Base-by-base conservation (phyloP, 2,329 filamentous ascomycete species). In the Cryphonectria carpinicola region DNA sequence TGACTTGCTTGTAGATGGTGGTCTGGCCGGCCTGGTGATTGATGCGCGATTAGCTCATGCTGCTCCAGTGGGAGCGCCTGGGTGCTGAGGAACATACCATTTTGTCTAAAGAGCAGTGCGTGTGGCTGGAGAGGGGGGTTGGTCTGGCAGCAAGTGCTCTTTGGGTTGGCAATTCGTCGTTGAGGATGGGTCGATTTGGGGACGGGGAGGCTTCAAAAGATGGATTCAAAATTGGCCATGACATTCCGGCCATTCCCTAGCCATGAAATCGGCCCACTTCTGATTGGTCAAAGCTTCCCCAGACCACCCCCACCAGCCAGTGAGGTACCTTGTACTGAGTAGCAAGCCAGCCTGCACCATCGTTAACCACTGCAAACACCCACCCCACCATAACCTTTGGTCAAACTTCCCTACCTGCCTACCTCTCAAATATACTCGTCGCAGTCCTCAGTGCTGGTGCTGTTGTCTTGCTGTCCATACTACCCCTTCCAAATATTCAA, bases 11-110 rank as follows among this genome's bases (percentile, higher is more conserved):
- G 74, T 75, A 75, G 69, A 75, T 52, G 66, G 72, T 69, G 61
- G 67, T 63, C 25, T 81, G 80, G 79, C 77, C 71, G 73, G 80
- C 78, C 81, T 84, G 77, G 19, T 10, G 8, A 19, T 65, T 70
- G 73, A 74, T 78, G 76, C 76, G 78, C 78, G 76, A 79, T 80
- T 78, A 81, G 79, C 77, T 73, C 58, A 56, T 69, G 66, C 39
- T 32, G 17, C 46, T 52, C 41, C 56, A 69, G 75, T 67, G 65
- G 67, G n/a, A 28, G 52, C 46, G 28, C 58, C 68, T 56, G 64
- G 60, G 60, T 25, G 72, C 66, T 65, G 35, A 46, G 60, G 61
- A 68, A 80, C 86, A 82, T 84, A 92, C 87, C 90, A 92, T 92
- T 83, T 80, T 87, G 83, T 74, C 64, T 62, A 67, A 32, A 61